Evolutionary conservation across 805 yeast genomes (phyloP).

Genomic region (Pichia eremophila): DNA sequence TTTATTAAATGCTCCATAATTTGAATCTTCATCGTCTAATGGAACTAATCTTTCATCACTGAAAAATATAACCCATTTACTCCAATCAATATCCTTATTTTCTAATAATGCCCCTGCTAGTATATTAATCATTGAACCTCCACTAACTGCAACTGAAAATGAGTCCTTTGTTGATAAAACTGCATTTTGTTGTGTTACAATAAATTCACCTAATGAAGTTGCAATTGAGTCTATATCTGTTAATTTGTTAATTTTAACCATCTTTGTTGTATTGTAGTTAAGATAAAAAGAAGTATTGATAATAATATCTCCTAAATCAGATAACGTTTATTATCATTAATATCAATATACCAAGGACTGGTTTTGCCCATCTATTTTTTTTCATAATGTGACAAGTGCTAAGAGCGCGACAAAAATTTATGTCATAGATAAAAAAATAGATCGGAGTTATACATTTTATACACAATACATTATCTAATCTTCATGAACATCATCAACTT

Average conservation of each 20-base stretch:
- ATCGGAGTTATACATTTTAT: too few relatives aligned
- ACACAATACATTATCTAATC: neutral
- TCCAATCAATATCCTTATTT: slow-evolving; percentile 49
- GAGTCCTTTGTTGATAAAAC: slow-evolving; percentile 35
- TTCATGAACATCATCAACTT: too few relatives aligned
- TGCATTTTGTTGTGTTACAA: slow-evolving; percentile 52
- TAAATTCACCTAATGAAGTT: slow-evolving; percentile 50
- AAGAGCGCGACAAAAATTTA: too few relatives aligned
- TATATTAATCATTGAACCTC: slow-evolving; percentile 82
- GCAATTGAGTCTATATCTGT: slow-evolving; percentile 45
- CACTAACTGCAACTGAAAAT: slow-evolving; percentile 78
- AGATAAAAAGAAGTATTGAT: too few relatives aligned
- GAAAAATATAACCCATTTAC: slow-evolving; percentile 72
- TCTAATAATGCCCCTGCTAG: slow-evolving; percentile 58
- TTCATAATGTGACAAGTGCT: too few relatives aligned
- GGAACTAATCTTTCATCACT: slow-evolving; percentile 90
- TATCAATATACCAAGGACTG: too few relatives aligned
- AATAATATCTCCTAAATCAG: too few relatives aligned
- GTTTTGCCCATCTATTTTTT: too few relatives aligned
- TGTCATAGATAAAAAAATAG: too few relatives aligned
- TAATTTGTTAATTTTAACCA: slow-evolving; percentile 37
- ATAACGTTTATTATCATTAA: too few relatives aligned
- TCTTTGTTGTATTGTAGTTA: neutral
- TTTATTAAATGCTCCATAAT: slow-evolving; percentile 68
- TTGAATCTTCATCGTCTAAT: slow-evolving; percentile 72